These are phyloP conservation scores for Schizopora paradoxa DNA, from an alignment of 1,284 basidiomycete genomes.

Conservation along the genomic window DNA sequence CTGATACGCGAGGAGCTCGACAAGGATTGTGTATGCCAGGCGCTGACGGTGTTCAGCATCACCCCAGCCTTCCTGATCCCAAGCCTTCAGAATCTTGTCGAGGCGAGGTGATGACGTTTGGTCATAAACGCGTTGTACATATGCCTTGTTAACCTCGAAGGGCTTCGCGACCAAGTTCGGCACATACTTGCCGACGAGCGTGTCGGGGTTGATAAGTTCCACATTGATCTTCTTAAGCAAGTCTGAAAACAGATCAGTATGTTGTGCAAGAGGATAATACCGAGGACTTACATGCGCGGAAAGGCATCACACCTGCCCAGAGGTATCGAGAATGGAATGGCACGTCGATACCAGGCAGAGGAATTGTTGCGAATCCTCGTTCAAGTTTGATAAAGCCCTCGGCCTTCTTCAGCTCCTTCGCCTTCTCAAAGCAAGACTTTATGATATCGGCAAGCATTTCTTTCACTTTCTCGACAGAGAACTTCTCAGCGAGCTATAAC, in stretches of 20 bases:
- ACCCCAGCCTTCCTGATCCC: constrained; percentile 92
- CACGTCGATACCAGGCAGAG: constrained; percentile 95
- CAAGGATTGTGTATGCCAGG: constrained; percentile 91
- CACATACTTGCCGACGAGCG: constrained; percentile 91
- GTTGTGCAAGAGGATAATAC: constrained; percentile 15
- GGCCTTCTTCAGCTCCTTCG: constrained; percentile 73
- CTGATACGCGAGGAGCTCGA: constrained; percentile 95
- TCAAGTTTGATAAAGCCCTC: constrained; percentile 94
- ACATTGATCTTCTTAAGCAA: constrained; percentile 97
- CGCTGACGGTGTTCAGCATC: constrained; percentile 80
- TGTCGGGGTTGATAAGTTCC: constrained; percentile 85
- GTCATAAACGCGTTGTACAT: constrained; percentile 92
- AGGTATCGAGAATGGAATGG: constrained; percentile 99
- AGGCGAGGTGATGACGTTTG: constrained; percentile 92
- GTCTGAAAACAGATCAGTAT: constrained; percentile 47
- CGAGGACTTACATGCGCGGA: constrained; percentile 75
- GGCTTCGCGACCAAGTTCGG: constrained; percentile 96
- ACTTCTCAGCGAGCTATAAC: constrained; percentile 78
- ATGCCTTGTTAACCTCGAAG: constrained; percentile 86
- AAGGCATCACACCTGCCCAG: constrained; percentile 97
- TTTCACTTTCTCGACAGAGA: constrained; percentile 83
- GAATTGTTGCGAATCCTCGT: constrained; percentile 94
- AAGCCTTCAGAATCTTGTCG: constrained; percentile 87
- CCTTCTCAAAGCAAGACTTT: constrained; percentile 73
- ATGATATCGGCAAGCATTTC: constrained; percentile 92